These are phyloP conservation scores for Kitagawia praeruptora DNA, from an alignment of 129 eudicot genomes.

Conservation along the genomic window DNA sequence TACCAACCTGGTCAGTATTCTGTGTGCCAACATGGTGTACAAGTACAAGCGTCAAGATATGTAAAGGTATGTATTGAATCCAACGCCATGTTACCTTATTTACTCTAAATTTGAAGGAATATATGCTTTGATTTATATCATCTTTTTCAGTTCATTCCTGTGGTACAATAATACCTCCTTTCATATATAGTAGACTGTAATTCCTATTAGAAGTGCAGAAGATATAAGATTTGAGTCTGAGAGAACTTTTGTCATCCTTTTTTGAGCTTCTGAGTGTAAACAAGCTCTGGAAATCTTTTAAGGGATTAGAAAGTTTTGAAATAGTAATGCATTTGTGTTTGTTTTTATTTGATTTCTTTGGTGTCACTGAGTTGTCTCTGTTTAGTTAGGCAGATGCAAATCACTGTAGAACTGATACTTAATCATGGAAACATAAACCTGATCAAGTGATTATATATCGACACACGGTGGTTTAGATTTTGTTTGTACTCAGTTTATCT, in stretches of 20 bases:
- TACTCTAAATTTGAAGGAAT: background rate
- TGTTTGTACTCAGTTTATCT: too few species aligned
- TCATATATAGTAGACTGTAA: background rate
- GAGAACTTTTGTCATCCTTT: slow-evolving; percentile 1
- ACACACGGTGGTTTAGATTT: too few species aligned
- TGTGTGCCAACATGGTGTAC: slow-evolving; percentile 20
- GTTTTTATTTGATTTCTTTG: too few species aligned
- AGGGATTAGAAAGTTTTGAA: too few species aligned
- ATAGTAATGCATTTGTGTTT: too few species aligned
- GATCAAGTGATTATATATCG: too few species aligned
- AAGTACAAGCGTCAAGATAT: slow-evolving; percentile 9
- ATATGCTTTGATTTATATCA: background rate
- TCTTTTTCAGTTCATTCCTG: background rate
- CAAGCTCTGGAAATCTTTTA: too few species aligned
- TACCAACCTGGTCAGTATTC: slow-evolving; percentile 21
- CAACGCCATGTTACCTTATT: background rate
- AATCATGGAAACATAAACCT: too few species aligned
- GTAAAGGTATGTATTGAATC: background rate
- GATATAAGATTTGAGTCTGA: background rate
- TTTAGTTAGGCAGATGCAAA: too few species aligned
- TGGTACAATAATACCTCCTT: background rate
- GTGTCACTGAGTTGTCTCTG: too few species aligned
- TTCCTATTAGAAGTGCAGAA: background rate
- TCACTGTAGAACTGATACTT: too few species aligned
- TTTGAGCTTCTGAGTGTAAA: background rate